Base-by-base conservation (phyloP, 164 flowering plant genomes). In the Chimonanthus salicifolius region DNA sequence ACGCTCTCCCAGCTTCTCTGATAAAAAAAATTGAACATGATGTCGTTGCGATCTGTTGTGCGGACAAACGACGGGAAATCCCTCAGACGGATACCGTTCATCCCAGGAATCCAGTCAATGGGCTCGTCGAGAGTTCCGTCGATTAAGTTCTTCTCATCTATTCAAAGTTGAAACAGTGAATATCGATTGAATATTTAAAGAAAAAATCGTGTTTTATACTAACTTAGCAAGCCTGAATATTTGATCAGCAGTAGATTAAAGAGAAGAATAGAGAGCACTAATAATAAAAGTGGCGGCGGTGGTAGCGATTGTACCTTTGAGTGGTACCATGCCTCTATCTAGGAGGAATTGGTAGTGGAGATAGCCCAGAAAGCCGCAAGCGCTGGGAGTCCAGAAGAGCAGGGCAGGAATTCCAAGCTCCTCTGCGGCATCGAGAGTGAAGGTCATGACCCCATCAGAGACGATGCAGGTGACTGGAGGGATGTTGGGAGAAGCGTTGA, bases 81-180 rank as follows among this genome's bases (percentile, higher is more conserved):
- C 15, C 47, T 74, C 3, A 74, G 60, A 5, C 72, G 74, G n/a
- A 74, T 62, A 1, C 58, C 47, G 9, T 47, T 74, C 74, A 74
- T 70, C 6, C 77, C 80, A 3, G 72, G 68, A 10, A 68, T 54
- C 71, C 72, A 72, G 47, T 78, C 74, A 11, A 78, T 64, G 47
- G 45, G 64, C 0, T 71, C 64, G 71, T 74, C 71, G 7, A 78
- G 71, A 64, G 66, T 65, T 6, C 77, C 77, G 49, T 78, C 71
- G 6, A 20, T 71, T 16, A 78, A 47, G 54, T 62, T 71, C 11
- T 72, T 71, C 45, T 64, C 77, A 67, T 74, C 80, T 78, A 20
- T n/a, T 48, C 9, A 51, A 51, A 18, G n/a, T 8, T 7, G 20
- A 3, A 62, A 43, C 16, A 11, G 51, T 1, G 6, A 49, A 9